Evolutionary conservation across 495 filamentous ascomycete genomes (phyloP), one percentile per base, ranked within the genome.

Genomic region (Hyaloscypha hepaticicola): DNA sequence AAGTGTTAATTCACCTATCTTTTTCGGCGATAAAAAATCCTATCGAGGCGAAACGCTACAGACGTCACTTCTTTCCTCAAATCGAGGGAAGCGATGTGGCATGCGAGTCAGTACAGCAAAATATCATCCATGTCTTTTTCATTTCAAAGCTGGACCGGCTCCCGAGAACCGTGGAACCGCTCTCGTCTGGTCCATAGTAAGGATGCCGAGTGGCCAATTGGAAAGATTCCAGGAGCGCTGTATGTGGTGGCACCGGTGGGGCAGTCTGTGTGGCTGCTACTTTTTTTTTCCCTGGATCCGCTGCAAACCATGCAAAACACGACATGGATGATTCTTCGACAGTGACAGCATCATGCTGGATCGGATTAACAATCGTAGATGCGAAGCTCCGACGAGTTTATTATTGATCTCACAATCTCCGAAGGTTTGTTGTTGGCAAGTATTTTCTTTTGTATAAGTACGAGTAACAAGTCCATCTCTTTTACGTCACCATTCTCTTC

Each of bases 331-430:
- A 19, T 29, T 12, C 41, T 29, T n/a, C 21, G 11, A 61, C n/a
- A 2, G 16, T 61, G 26, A 51, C 41, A 50, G 59, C 59, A 61
- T 21, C 14, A 22, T 61, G 31, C 29, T 41, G 49, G 50, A 28
- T n/a, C 38, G 31, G 59, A 24, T 61, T 48, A 52, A 51, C 51
- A 50, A 52, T 61, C 41, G 2, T 51, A 22, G 26, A 33, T 25
- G n/a, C 38, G 16, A 45, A 45, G 38, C 38, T 45, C 38, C 38
- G 38, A 45, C 14, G 19, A 19, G 0, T 3, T 45, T 0, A 0
- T 45, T 45, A 16, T 45, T 45, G 38, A 45, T 45, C 38, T 45
- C 38, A 45, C 19, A 9, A 45, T 45, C 38, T 45, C 38, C 38
- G 38, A 45, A 45, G 38, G 38, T 14, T 45, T 45, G 38, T 45